Evolutionary conservation across 73 alveolate species (phyloP), one percentile per base, ranked within the genome.

Genomic region (Uronychia binucleata): DNA sequence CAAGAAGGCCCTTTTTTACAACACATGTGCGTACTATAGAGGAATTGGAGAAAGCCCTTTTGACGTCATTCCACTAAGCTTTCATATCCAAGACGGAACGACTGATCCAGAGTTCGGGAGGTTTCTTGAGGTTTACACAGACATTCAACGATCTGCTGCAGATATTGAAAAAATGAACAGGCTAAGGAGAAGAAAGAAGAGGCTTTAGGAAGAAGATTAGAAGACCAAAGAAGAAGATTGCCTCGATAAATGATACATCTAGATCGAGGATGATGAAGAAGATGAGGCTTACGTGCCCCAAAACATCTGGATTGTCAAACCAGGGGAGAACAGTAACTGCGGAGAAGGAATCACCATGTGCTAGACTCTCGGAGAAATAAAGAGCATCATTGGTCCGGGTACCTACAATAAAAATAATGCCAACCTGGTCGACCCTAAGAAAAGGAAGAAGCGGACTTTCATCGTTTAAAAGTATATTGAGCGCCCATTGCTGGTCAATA

Each of bases 341-440:
- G 98, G 98, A 5, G 84, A 84, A 75, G 98, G 98, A n/a, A 94
- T 94, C n/a, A 82, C 60, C 33, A 94, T 94, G 8, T 92, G 96
- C 28, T 85, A 75, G n/a, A 92, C 94, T n/a, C 34, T 91, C 13
- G 88, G 85, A 77, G 93, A 89, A 31, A 92, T 94, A 30, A 74
- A 74, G 77, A 19, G 67, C n/a, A 46, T 46, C n/a, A 19, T 46
- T 46, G 67, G 67, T 11, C 67, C 67, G 19, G 67, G 67, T 46
- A 46, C 58, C 84, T 74, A 75, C 11, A 84, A 81, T 0, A 84
- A 81, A 59, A 91, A 67, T 33, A 75, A 88, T 80, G 86, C 57
- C 85, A 88, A 19, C 57, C 78, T 75, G n/a, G 31, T 33, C 11
- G 86, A 81, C 31, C 27, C 77, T 0, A 86, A 57, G n/a, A 13